phyloP scores from a whole-genome alignment of 495 filamentous ascomycete species.

The Antarctomyces pellizariae region DNA sequence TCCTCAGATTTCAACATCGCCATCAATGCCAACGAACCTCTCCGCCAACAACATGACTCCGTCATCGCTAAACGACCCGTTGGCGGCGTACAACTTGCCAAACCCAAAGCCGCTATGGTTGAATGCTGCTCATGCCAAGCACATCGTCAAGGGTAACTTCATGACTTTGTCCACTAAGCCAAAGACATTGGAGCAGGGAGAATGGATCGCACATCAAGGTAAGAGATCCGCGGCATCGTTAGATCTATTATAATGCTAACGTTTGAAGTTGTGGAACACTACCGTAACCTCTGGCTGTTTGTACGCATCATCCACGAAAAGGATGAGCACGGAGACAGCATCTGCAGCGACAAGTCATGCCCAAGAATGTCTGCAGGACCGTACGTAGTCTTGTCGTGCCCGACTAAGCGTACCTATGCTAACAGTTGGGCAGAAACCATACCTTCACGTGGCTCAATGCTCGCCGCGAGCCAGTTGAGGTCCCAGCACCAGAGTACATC shows the following conservation, averaged over 20 bases:
- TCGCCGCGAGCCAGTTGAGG: conserved; percentile 36
- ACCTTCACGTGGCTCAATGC: conserved; percentile 80
- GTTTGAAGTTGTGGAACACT: conserved; percentile 61
- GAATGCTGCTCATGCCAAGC: conserved; percentile 54
- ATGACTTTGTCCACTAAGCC: conserved; percentile 82
- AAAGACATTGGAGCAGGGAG: conserved; percentile 68
- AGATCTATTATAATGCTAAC: conserved; percentile 7
- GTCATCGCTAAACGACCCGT: no score
- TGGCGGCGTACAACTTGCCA: conserved; percentile 24
- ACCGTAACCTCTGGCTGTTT: conserved; percentile 64
- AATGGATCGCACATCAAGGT: conserved; percentile 94
- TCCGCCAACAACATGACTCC: no score
- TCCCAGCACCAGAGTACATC: conserved; percentile 70
- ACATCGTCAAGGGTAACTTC: conserved; percentile 90
- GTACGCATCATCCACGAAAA: conserved; percentile 59
- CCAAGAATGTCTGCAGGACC: conserved; percentile 79
- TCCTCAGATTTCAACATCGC: conserved; percentile 33
- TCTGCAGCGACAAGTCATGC: conserved; percentile 65
- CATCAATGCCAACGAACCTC: conserved; percentile 27
- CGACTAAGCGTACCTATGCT: conserved; percentile 5
- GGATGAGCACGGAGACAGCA: conserved; percentile 43
- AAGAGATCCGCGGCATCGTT: conserved; percentile 11
- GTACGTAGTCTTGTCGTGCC: conserved; percentile 29
- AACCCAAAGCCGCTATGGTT: conserved; percentile 33
- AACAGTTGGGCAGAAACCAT: conserved; percentile 31